phyloP scores from a whole-genome alignment of 2,329 filamentous ascomycete genomes.

The Pyrenochaeta sp. region DNA sequence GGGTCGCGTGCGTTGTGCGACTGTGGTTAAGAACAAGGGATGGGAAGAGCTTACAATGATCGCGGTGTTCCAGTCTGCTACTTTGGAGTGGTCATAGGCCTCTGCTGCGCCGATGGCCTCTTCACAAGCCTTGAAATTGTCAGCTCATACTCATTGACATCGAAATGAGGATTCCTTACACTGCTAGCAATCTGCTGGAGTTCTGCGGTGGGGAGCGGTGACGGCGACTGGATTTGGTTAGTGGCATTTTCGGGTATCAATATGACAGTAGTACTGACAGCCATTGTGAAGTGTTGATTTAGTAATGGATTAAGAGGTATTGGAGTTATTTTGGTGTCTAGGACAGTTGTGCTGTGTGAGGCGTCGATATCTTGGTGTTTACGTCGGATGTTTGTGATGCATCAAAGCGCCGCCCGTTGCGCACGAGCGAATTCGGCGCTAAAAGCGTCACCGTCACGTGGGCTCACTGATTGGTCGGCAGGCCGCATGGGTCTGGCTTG shows the following conservation, averaged over 20 bases:
- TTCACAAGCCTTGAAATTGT: constrained; percentile 75
- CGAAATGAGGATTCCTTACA: constrained; percentile 22
- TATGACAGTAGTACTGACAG: constrained; percentile 25
- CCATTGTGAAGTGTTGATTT: constrained; percentile 33
- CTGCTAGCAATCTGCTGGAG: constrained; percentile 41
- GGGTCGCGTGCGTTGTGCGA: constrained; percentile 12
- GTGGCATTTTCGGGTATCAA: neutral
- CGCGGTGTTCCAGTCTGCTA: constrained; percentile 85
- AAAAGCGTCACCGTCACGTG: constrained; percentile 32
- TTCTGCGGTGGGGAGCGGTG: constrained; percentile 44
- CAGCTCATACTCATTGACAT: neutral
- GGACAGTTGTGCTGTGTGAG: constrained; percentile 1
- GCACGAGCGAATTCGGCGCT: constrained; percentile 6
- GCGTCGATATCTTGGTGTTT: constrained; percentile 22
- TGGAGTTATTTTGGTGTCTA: constrained; percentile 1
- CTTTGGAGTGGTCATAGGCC: constrained; percentile 87
- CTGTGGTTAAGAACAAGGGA: constrained; percentile 2
- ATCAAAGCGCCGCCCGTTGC: neutral
- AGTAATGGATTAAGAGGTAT: constrained; percentile 18
- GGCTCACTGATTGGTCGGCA: constrained; percentile 34
- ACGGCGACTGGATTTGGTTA: constrained; percentile 18
- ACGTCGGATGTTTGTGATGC: constrained; percentile 26
- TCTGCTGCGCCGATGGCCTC: constrained; percentile 76
- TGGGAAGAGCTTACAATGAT: constrained; percentile 78
- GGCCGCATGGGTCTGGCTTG: constrained; percentile 17